Evolutionary conservation across 1,284 basidiomycete genomes (phyloP).

Genomic region (Pascua sp.): DNA sequence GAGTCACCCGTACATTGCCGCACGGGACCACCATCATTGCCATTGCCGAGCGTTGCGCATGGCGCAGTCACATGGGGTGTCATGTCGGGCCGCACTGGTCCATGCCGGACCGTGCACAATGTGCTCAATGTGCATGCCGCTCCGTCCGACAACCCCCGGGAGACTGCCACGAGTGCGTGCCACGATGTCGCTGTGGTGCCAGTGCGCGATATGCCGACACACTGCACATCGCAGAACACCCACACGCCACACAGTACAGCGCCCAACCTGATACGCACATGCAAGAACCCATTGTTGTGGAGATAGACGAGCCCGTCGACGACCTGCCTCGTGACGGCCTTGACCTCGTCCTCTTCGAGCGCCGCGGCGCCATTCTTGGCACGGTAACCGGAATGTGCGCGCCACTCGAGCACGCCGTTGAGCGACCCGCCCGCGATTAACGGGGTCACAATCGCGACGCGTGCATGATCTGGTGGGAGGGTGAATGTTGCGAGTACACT

Average conservation of each 20-base stretch:
- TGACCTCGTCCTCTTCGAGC: constrained; percentile 42
- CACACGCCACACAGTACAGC: not conserved
- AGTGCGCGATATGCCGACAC: too few relatives aligned
- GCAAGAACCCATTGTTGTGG: constrained; percentile 84
- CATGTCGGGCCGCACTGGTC: not conserved
- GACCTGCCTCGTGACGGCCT: constrained; percentile 67
- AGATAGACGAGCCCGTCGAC: constrained; percentile 79
- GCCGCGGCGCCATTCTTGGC: not conserved
- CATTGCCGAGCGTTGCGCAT: not conserved
- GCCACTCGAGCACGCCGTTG: constrained; percentile 39
- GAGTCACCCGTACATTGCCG: too few relatives aligned
- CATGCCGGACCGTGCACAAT: not conserved
- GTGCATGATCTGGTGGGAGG: constrained; percentile 37
- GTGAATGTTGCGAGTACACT: constrained; percentile 43
- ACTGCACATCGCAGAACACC: too few relatives aligned
- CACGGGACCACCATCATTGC: too few relatives aligned
- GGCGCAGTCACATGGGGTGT: not conserved
- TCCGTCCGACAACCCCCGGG: too few relatives aligned
- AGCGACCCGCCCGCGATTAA: constrained; percentile 40
- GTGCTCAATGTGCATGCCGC: not conserved
- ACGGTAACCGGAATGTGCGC: constrained; percentile 8
- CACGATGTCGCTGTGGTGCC: not conserved
- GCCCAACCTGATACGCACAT: constrained; percentile 48
- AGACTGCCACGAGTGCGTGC: too few relatives aligned
- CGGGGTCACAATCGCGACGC: constrained; percentile 43